Evolutionary conservation across 345 rosid genomes (phyloP), one percentile per base, ranked within the genome.

Genomic region (Brassica rapa): DNA sequence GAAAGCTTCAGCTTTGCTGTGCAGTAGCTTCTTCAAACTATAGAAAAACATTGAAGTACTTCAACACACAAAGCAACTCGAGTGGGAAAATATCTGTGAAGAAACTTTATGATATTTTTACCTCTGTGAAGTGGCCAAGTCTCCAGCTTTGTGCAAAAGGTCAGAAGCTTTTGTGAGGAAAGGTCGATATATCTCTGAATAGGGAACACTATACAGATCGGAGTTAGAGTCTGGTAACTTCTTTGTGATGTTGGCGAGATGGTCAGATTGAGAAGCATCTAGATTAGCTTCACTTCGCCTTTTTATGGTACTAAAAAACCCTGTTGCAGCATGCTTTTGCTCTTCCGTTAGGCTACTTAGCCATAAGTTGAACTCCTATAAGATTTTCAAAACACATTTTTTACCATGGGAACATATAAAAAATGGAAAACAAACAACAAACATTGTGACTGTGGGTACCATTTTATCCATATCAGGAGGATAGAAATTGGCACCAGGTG

Each of bases 391-490:
- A 83, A 77, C 59, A 73, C 74, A 74, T 19, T 62, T 39, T 19
- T 19, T 19, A 19, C 19, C 19, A 39, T 1, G 0, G n/a, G 4
- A 21, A 63, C 35, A 29, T 2, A 39, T 3, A 1, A 55, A 19
- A 35, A 63, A 15, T 16, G 49, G 68, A 68, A 63, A 71, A 19
- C 21, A 76, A 37, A 21, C 51, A 82, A 27, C 9, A 70, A 37
- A 23, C 8, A 21, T 9, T 39, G 33, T 55, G 12, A 6, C n/a
- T 4, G 65, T 67, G 3, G 0, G 27, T 90, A 94, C 98, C 95
- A 0, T 72, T 89, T 92, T 92, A 65, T 92, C 92, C 98, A 94
- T 89, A 80, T 94, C 98, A n/a, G 97, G 88, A 70, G 97, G 97
- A 73, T 94, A 92, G 74, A 92, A 94, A 83, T 92, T 94, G 39